Evolutionary conservation across 768 basidiomycete genomes (phyloP).

Genomic region (Russula foetens): DNA sequence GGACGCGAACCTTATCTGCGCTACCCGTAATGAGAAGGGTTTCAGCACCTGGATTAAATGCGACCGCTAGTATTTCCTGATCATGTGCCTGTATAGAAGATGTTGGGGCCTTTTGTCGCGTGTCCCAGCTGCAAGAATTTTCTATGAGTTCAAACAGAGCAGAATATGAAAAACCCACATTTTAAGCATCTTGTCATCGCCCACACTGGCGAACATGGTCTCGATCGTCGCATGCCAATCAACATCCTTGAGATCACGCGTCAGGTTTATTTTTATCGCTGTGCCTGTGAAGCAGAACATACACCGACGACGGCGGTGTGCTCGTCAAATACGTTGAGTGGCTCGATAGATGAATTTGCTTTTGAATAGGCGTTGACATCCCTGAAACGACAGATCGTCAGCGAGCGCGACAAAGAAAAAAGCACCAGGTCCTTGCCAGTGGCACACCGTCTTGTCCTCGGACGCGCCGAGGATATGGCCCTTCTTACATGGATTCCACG

Average conservation of each 20-base stretch:
- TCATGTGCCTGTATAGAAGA: constrained; percentile 77
- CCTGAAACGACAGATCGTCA: constrained; percentile 39
- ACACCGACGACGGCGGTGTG: constrained; percentile 92
- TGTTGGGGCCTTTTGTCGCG: constrained; percentile 63
- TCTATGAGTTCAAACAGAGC: constrained; percentile 2
- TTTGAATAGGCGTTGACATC: constrained; percentile 88
- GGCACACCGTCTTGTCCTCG: constrained; percentile 92
- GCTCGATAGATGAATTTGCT: constrained; percentile 71
- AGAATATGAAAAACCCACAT: constrained; percentile 47
- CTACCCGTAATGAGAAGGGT: constrained; percentile 85
- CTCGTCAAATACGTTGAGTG: constrained; percentile 74
- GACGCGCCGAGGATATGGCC: constrained; percentile 89
- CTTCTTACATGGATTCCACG: constrained; percentile 80
- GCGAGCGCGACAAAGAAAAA: neutral
- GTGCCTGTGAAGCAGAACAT: constrained; percentile 27
- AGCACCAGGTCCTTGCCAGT: constrained; percentile 49
- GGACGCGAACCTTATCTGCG: constrained; percentile 70
- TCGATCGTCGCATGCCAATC: constrained; percentile 88
- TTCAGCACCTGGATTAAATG: constrained; percentile 78
- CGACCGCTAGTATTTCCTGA: constrained; percentile 82
- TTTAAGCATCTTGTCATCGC: constrained; percentile 91
- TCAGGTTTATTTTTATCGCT: neutral
- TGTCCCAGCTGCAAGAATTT: constrained; percentile 74
- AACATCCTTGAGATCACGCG: constrained; percentile 58
- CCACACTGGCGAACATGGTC: constrained; percentile 86